Evolutionary conservation across 2,329 filamentous ascomycete species (phyloP).

Genomic region (Hypoxylon sp.): DNA sequence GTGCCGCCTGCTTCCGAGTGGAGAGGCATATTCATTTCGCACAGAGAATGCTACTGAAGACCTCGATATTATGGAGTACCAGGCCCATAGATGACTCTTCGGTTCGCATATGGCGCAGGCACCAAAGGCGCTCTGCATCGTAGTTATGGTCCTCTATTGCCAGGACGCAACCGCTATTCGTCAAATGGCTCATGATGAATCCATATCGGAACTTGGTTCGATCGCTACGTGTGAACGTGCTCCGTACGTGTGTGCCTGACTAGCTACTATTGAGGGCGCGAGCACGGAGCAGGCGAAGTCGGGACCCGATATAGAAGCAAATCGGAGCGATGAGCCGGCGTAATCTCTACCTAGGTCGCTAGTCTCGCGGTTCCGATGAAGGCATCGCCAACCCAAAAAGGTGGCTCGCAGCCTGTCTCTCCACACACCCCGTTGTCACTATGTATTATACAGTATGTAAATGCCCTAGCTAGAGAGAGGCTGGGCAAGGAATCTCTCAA

Average conservation of each 20-base stretch:
- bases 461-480: conserved; percentile 22
- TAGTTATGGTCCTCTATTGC: conserved; percentile 26
- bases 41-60: conserved; percentile 37
- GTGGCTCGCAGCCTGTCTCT: conserved; percentile 39
- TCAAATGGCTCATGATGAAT: conserved; percentile 19
- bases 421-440: conserved; percentile 43
- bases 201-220: conserved; percentile 28
- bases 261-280: conserved; percentile 22
- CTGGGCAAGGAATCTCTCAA: conserved; percentile 24
- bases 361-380: conserved; percentile 42
- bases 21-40: conserved; percentile 41
- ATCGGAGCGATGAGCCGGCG: conserved; percentile 35
- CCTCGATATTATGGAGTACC: conserved; percentile 40
- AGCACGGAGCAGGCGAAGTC: conserved; percentile 16
- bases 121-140: conserved; percentile 35
- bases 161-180: conserved; percentile 29
- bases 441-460: conserved; percentile 11
- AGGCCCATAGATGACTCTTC: conserved; percentile 27
- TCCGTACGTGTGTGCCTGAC: conserved; percentile 35
- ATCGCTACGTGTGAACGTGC: conserved; percentile 35
- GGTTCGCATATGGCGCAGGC: conserved; percentile 45
- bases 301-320: conserved; percentile 30
- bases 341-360: conserved; percentile 37
- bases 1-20: conserved; percentile 42
- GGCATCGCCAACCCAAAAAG: conserved; percentile 45